Evolutionary conservation across 441 rosid genomes (phyloP), one percentile per base, ranked within the genome.

Genomic region (Corymbia citriodora): DNA sequence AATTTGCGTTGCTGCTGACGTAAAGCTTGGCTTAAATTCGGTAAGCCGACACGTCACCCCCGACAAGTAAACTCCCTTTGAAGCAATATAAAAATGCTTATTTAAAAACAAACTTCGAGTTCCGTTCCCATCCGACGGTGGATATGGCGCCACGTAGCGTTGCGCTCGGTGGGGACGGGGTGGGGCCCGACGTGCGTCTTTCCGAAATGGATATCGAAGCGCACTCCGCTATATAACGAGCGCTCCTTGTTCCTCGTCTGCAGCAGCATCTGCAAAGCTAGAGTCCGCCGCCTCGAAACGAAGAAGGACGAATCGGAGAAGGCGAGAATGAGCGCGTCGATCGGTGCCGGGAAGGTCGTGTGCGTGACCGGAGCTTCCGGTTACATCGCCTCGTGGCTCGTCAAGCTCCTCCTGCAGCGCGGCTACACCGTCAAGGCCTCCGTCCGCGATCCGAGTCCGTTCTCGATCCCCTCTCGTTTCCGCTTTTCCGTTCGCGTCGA

Each of bases 321-420:
- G 52, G 23, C 21, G 72, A 72, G 15, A 17, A 90, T 90, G 91
- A 87, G 91, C 90, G 45, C 45, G 13, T 29, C 85, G 59, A 59
- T 27, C 88, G 91, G 89, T 82, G 88, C 91, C n/a, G 92, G 88
- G 57, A 87, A 91, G 90, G 36, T 49, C 21, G 92, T 91, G 68
- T 87, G 91, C 72, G 92, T 91, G 16, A 91, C 92, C 53, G 92
- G 91, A 52, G 92, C 90, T 19, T 90, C 92, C 6, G 88, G 92
- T 33, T 90, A 88, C 88, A 88, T 90, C 55, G 91, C 92, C n/a
- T 91, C 91, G 16, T 91, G 92, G 92, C 91, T 91, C 40, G 92
- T 91, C 90, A 89, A 89, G 91, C 63, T 91, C 88, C 91, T 91
- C 86, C 90, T 91, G 36, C 88, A 88, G 49, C 88, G 89, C 6